Percentiles rank a stretch among this genome's conserved stretches.
phyloP scores from a whole-genome alignment of 108 stramenopile genomes.

The Fistulifera pelliculosa region DNA sequence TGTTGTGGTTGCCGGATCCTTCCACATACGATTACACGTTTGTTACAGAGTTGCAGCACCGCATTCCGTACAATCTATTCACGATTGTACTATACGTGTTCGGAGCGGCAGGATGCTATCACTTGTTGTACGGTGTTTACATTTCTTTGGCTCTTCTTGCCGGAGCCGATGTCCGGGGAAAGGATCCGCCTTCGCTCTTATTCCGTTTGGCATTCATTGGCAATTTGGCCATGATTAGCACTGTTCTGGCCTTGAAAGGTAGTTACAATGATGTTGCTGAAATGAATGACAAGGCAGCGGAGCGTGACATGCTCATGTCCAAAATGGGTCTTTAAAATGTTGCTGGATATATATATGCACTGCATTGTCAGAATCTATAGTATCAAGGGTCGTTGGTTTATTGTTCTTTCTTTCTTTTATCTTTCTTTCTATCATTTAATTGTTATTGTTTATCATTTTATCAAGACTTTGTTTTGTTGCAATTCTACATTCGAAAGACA shows the following conservation, averaged over 20 bases:
- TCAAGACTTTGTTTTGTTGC: not conserved
- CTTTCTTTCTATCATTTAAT: no score
- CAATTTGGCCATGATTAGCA: not conserved
- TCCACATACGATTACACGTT: not conserved
- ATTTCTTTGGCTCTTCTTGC: not conserved
- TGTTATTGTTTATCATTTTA: no score
- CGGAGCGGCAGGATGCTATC: not conserved
- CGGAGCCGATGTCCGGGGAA: not conserved
- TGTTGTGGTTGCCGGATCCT: constrained; percentile 1
- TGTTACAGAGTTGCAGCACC: not conserved
- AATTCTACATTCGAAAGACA: constrained; percentile 46
- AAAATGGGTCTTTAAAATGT: no score
- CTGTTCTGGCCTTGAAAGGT: not conserved
- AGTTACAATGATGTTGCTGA: not conserved
- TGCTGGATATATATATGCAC: no score
- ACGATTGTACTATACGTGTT: not conserved
- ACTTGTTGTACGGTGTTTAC: not conserved
- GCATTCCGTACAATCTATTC: not conserved
- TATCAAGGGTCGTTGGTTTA: no score
- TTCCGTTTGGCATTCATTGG: not conserved
- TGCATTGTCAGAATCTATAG: no score
- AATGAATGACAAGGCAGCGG: no score
- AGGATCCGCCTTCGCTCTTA: not conserved
- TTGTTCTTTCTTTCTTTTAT: no score
- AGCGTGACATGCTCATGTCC: no score